Base-by-base conservation (phyloP, 1,284 basidiomycete genomes). In the Ustilago esculenta region DNA sequence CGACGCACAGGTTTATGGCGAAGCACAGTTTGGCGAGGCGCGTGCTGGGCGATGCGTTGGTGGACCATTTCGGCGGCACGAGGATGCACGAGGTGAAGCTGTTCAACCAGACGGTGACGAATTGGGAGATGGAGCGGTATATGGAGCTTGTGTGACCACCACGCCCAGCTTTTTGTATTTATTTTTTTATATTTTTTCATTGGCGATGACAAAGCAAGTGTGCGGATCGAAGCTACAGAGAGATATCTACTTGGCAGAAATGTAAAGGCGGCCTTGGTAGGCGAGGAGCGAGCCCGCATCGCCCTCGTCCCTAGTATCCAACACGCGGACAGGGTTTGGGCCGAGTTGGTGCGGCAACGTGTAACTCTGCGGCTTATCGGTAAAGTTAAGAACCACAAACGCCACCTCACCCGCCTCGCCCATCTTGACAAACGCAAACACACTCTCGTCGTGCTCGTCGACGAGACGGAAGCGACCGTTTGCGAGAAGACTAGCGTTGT, bases 51-150 rank as follows among this genome's bases (percentile, higher is more conserved):
- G 85, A 94, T 76, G 89, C 88, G 32, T 93, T 96, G 76, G 92
- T 98, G 3, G 92, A 97, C 29, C 94, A 98, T 79, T 95, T 88
- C 79, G 92, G 90, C 5, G 94, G 92, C 2, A 97, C 94, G 10
- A 87, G 94, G 73, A 86, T 92, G 81, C 91, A 95, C 80, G 93
- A 96, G 83, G 88, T 94, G 40, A 88, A 86, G 54, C 75, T 91
- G 43, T 93, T 91, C 89, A 91, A 92, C 75, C 87, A 89, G 75
- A 91, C 93, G 5, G 92, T 96, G 24, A 96, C 94, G 4, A 90
- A 88, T 81, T 96, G 93, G 93, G 93, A 96, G 87, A 88, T 92
- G 92, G 76, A 79, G 87, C 44, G 70, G 35, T 73, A 73, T n/a
- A 65, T 73, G 60, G 70, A 73, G 54, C 43, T 73, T 14, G 40